Conservation (phyloP, 2,329 filamentous ascomycete genomes). For the Pseudofabraea citricarpa region DNA sequence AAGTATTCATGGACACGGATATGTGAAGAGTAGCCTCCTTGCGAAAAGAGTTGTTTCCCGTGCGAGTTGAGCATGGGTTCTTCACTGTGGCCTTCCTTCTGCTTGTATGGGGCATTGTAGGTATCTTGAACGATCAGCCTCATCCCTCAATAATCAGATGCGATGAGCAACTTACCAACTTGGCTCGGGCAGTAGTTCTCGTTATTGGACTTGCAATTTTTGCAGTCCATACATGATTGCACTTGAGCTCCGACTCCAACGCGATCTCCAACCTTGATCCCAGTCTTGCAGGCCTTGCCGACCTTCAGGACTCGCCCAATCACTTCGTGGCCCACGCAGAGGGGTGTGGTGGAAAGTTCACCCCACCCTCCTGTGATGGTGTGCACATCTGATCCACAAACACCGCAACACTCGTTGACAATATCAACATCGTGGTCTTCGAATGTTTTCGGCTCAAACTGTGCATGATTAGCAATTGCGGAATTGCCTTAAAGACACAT, state of each 20-base stretch:
- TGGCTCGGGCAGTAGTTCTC: slow-evolving; percentile 23
- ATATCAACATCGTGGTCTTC: slow-evolving; percentile 84
- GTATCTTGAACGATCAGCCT: too few species aligned
- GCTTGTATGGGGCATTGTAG: slow-evolving; percentile 19
- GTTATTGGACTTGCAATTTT: slow-evolving; percentile 16
- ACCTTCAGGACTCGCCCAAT: slow-evolving; percentile 39
- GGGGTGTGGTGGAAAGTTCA: slow-evolving; percentile 10
- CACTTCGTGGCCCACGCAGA: slow-evolving; percentile 43
- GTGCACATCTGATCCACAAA: slow-evolving; percentile 69
- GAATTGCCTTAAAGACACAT: not conserved
- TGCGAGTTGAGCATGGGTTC: slow-evolving; percentile 16
- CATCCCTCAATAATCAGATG: too few species aligned
- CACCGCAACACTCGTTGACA: slow-evolving; percentile 75
- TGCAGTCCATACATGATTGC: slow-evolving; percentile 43
- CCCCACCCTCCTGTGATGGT: slow-evolving; percentile 55
- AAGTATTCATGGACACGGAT: slow-evolving; percentile 53
- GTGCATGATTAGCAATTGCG: not conserved
- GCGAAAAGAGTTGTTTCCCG: slow-evolving; percentile 17
- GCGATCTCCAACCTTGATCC: slow-evolving; percentile 44
- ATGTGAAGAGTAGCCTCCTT: slow-evolving; percentile 26
- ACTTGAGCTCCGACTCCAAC: slow-evolving; percentile 49
- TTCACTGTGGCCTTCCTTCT: slow-evolving; percentile 12
- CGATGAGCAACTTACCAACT: slow-evolving; percentile 8
- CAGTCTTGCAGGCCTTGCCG: slow-evolving; percentile 53
- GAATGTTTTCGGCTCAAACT: slow-evolving; percentile 70